These are phyloP conservation scores for Litchi chinensis DNA, from an alignment of 345 rosid genomes.

Conservation along the genomic window DNA sequence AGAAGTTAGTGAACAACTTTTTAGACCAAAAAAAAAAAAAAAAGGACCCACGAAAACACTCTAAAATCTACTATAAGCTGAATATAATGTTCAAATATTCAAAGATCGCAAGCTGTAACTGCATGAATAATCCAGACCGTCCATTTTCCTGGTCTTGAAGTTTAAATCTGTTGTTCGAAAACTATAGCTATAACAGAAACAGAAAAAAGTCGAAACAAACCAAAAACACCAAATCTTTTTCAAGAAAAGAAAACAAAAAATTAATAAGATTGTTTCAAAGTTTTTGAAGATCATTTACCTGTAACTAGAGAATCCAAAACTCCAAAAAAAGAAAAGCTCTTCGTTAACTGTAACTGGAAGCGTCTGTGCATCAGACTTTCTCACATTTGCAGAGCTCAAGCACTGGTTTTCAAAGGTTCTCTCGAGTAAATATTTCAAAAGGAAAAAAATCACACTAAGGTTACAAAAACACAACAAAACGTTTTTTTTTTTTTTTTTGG, in stretches of 20 bases:
- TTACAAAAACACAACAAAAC: not conserved
- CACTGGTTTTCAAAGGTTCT: conserved; percentile 25
- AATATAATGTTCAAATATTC: conserved; percentile 2
- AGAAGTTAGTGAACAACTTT: not conserved
- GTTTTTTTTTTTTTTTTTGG: conserved; percentile 23
- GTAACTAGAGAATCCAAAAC: conserved; percentile 25
- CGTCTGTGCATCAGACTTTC: conserved; percentile 22
- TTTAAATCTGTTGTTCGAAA: conserved; percentile 8
- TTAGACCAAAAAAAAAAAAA: not conserved
- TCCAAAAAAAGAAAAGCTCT: conserved; percentile 17
- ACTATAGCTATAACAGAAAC: not conserved
- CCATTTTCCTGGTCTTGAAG: not conserved
- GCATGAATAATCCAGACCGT: not conserved
- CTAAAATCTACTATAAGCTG: conserved; percentile 9
- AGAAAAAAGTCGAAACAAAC: not conserved
- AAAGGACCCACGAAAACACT: not conserved
- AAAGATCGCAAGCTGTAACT: conserved; percentile 3
- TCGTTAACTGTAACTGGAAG: conserved; percentile 20
- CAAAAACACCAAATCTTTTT: conserved; percentile 5
- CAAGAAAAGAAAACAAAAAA: not conserved
- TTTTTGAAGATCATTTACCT: conserved; percentile 47
- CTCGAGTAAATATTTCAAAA: not conserved
- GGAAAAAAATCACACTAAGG: not conserved
- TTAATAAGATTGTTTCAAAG: not conserved
- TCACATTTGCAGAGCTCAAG: conserved; percentile 39